Conservation (phyloP, 2,329 filamentous ascomycete genomes). For the Fusarium nygamai region DNA sequence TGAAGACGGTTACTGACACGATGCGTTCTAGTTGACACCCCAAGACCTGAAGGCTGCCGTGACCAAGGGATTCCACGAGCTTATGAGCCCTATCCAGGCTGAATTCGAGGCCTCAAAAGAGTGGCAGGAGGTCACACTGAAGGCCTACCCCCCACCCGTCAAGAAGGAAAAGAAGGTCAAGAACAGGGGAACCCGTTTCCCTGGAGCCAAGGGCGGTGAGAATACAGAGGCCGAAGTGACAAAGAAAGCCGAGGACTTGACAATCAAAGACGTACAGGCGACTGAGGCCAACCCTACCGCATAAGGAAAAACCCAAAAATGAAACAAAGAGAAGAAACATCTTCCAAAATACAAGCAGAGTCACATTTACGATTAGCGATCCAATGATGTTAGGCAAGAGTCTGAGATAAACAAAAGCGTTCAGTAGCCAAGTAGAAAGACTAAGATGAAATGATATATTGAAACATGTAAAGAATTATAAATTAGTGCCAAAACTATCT, state of each 20-base stretch:
- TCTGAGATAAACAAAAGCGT: background rate
- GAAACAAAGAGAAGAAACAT: background rate
- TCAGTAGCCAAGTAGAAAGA: background rate
- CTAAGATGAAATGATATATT: constrained; percentile 22
- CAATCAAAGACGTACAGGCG: constrained; percentile 20
- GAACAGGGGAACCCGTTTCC: constrained; percentile 76
- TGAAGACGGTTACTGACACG: background rate
- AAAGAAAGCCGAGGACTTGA: constrained; percentile 29
- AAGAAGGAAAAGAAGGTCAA: constrained; percentile 83
- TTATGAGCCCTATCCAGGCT: constrained; percentile 81
- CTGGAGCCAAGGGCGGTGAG: constrained; percentile 50
- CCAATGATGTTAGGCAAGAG: background rate
- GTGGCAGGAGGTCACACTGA: constrained; percentile 76
- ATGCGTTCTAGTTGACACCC: constrained; percentile 70
- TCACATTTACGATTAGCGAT: background rate
- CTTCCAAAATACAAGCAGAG: background rate
- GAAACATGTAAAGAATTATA: background rate
- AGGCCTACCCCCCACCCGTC: constrained; percentile 80
- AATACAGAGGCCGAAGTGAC: constrained; percentile 7
- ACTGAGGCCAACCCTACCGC: constrained; percentile 13
- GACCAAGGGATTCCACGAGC: constrained; percentile 73
- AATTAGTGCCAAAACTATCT: background rate
- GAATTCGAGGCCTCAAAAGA: constrained; percentile 76
- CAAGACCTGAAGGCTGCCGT: constrained; percentile 90
- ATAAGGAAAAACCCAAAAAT: constrained; percentile 5